A percentile compares a stretch with the other conserved stretches of the same genome.
Evolutionary conservation across 2,329 filamentous ascomycete genomes (phyloP).

Genomic region (Cladosporium sp.): DNA sequence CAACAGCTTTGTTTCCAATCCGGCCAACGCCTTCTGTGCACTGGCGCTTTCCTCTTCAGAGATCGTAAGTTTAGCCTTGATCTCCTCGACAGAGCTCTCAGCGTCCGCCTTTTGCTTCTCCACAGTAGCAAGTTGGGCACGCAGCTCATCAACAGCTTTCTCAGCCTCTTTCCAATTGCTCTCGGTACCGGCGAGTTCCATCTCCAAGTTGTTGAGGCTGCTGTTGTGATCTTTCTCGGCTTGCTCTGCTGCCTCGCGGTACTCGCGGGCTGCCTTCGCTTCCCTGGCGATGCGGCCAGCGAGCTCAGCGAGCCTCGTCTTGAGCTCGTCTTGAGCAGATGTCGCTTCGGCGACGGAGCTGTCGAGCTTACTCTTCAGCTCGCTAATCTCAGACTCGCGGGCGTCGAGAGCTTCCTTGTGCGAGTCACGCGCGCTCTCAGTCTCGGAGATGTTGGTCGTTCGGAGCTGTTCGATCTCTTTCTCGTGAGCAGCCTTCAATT

Average conservation of each 20-base stretch:
- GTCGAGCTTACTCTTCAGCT: constrained; percentile 16
- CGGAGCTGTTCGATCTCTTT: constrained; percentile 1
- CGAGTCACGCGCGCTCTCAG: not conserved
- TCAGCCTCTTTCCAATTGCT: not conserved
- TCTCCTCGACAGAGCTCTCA: not conserved
- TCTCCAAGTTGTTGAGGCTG: constrained; percentile 1
- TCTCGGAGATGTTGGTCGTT: constrained; percentile 9
- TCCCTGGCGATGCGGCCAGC: constrained; percentile 26
- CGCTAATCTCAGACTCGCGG: constrained; percentile 13
- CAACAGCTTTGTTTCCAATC: not conserved
- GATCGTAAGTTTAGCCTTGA: not conserved
- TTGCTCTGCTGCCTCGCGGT: constrained; percentile 21
- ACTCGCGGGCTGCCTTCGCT: constrained; percentile 17
- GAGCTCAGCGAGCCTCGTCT: constrained; percentile 31
- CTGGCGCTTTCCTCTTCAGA: not conserved
- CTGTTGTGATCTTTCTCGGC: constrained; percentile 19
- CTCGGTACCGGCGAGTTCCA: not conserved
- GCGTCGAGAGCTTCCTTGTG: constrained; percentile 10
- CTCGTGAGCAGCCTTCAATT: constrained; percentile 7
- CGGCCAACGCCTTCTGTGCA: not conserved
- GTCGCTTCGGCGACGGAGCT: constrained; percentile 12
- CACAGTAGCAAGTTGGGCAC: not conserved
- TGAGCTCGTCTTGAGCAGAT: constrained; percentile 24
- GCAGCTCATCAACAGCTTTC: not conserved
- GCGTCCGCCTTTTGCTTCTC: constrained; percentile 9